These are phyloP conservation scores for Neurospora sp. DNA, from an alignment of 495 filamentous ascomycete species.

Conservation along the genomic window DNA sequence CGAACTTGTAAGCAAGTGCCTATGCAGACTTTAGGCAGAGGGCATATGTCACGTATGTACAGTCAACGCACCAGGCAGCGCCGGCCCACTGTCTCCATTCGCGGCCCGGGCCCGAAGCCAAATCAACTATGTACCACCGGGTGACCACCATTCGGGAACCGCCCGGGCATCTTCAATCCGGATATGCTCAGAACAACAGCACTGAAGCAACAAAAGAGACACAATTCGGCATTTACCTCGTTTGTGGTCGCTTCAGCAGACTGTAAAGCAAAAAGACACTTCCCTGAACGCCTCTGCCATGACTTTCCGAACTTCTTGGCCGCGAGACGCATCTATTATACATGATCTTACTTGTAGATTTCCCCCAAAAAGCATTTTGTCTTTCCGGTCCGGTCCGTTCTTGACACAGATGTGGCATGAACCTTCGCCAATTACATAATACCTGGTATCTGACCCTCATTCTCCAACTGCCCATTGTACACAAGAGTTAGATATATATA, in stretches of 20 bases:
- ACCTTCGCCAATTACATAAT: neutral
- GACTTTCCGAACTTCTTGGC: conserved; percentile 3
- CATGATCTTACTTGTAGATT: conserved; percentile 7
- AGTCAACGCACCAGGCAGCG: neutral
- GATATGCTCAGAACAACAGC: neutral
- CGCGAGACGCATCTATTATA: conserved; percentile 5
- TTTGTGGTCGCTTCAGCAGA: neutral
- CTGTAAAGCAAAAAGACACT: neutral
- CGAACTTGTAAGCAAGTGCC: neutral
- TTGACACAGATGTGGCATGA: neutral
- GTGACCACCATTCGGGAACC: neutral
- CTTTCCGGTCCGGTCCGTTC: conserved; percentile 1
- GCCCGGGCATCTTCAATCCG: neutral
- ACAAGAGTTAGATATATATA: neutral
- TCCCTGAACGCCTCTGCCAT: conserved; percentile 16
- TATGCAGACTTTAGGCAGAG: neutral
- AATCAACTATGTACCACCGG: neutral
- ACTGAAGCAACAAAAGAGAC: neutral
- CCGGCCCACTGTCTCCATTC: neutral
- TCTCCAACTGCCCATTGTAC: neutral
- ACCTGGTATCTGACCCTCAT: neutral
- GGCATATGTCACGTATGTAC: neutral
- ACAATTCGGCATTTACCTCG: neutral
- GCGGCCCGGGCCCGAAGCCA: neutral
- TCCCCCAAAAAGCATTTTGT: conserved; percentile 4